Evolutionary conservation across 1,139 yeast species (phyloP).

Genomic region (Pneumocystis sp.): DNA sequence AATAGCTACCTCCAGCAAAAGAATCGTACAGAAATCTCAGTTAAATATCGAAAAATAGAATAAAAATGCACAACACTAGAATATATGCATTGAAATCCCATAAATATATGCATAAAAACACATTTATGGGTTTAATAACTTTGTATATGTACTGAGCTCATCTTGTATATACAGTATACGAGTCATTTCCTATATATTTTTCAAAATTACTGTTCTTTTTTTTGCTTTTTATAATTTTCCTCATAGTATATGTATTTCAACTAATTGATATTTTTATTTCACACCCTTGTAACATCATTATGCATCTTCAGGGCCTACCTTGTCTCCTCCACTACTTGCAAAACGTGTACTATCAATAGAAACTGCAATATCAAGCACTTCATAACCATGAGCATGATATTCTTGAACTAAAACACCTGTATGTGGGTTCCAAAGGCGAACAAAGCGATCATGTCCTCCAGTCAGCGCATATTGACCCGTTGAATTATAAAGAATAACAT

Average conservation of each 20-base stretch:
- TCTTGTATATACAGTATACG: neutral
- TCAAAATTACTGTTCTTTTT: no score
- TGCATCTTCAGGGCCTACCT: conserved; percentile 13
- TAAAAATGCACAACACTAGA: no score
- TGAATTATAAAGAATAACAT: conserved; percentile 21
- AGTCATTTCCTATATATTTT: neutral
- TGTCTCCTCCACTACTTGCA: conserved; percentile 27
- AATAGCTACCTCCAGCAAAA: no score
- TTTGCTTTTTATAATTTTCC: neutral
- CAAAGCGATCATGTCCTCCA: conserved; percentile 24
- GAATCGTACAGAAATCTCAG: no score
- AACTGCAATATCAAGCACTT: conserved; percentile 23
- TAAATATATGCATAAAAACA: no score
- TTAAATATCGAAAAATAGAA: no score
- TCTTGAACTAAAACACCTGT: conserved; percentile 14
- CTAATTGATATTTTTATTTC: no score
- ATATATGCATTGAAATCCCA: no score
- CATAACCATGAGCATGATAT: conserved; percentile 21
- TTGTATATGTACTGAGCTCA: no score
- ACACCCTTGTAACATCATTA: neutral
- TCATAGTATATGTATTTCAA: no score
- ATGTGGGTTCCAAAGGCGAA: conserved; percentile 22
- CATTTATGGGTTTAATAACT: no score
- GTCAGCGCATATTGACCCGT: conserved; percentile 23
- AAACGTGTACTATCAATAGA: conserved; percentile 22